A percentile compares a stretch with the other conserved stretches of the same genome.
These are phyloP conservation scores for Dentipellis sp. DNA, from an alignment of 768 basidiomycete genomes.

Conservation along the genomic window DNA sequence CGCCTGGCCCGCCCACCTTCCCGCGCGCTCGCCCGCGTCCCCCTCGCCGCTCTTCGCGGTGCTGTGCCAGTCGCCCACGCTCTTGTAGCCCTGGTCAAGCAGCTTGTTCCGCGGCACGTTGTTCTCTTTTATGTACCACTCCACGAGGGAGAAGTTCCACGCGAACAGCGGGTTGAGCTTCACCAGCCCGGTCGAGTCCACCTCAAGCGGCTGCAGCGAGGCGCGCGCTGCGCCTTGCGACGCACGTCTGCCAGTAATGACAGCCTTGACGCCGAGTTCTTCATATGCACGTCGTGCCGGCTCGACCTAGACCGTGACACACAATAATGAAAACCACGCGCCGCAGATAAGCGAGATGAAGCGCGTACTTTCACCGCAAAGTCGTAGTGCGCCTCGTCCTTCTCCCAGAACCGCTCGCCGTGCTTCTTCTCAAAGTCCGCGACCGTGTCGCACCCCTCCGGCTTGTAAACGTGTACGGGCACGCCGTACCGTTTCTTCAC, in stretches of 20 bases:
- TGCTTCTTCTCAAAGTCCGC: constrained; percentile 72
- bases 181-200: constrained; percentile 81
- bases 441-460: constrained; percentile 56
- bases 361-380: constrained; percentile 76
- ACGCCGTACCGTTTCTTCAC: constrained; percentile 69
- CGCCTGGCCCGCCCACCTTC: constrained; percentile 81
- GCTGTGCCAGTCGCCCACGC: constrained; percentile 97
- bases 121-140: constrained; percentile 76
- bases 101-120: constrained; percentile 83
- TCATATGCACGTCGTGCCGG: constrained; percentile 85
- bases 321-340: neutral
- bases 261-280: constrained; percentile 65
- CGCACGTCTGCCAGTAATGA: constrained; percentile 91
- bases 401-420: constrained; percentile 82
- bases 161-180: constrained; percentile 91
- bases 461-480: constrained; percentile 69
- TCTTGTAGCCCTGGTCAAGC: constrained; percentile 85
- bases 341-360: neutral
- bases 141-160: constrained; percentile 81
- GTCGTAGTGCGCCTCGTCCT: constrained; percentile 81
- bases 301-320: constrained; percentile 55
- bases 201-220: constrained; percentile 74
- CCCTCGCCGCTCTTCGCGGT: constrained; percentile 64
- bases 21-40: constrained; percentile 73
- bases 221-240: constrained; percentile 92